phyloP scores from a whole-genome alignment of 2,329 filamentous ascomycete species.

The Raffaelea ambrosiae region DNA sequence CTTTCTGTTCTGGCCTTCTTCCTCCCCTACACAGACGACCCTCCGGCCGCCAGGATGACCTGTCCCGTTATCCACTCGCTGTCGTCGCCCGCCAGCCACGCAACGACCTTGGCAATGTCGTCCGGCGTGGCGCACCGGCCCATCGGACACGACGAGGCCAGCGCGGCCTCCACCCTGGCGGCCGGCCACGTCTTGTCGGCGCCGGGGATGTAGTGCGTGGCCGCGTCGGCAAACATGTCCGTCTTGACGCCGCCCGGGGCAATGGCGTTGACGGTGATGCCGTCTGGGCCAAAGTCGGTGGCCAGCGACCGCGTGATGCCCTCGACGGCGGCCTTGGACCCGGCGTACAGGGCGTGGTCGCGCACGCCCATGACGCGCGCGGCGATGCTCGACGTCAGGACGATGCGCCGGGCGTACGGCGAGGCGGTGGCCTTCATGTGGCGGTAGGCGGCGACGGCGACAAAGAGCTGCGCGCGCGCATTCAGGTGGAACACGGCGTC shows the following conservation, averaged over 20 bases:
- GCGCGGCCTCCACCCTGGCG: not conserved
- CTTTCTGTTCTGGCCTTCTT: too few relatives aligned
- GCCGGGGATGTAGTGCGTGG: slow-evolving; percentile 25
- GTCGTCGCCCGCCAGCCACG: not conserved
- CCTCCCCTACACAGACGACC: not conserved
- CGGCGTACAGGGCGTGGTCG: slow-evolving; percentile 50
- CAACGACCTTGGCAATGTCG: not conserved
- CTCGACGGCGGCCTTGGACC: slow-evolving; percentile 73
- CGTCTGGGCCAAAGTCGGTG: slow-evolving; percentile 30
- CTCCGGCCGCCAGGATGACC: not conserved
- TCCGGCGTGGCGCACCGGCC: not conserved
- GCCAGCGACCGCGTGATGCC: slow-evolving; percentile 76
- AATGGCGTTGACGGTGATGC: slow-evolving; percentile 24
- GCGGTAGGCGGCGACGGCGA: slow-evolving; percentile 52
- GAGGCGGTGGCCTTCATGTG: slow-evolving; percentile 43
- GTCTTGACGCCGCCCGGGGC: slow-evolving; percentile 30
- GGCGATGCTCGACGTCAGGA: slow-evolving; percentile 47
- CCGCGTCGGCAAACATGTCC: slow-evolving; percentile 54
- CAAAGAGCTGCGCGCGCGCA: slow-evolving; percentile 52
- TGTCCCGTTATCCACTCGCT: not conserved
- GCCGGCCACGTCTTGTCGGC: slow-evolving; percentile 10
- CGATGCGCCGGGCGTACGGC: slow-evolving; percentile 32
- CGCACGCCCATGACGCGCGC: not conserved
- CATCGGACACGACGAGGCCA: not conserved
- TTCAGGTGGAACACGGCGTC: slow-evolving; percentile 54